Base-by-base conservation (phyloP, 2,329 filamentous ascomycete genomes). In the Epichloe gansuensis region DNA sequence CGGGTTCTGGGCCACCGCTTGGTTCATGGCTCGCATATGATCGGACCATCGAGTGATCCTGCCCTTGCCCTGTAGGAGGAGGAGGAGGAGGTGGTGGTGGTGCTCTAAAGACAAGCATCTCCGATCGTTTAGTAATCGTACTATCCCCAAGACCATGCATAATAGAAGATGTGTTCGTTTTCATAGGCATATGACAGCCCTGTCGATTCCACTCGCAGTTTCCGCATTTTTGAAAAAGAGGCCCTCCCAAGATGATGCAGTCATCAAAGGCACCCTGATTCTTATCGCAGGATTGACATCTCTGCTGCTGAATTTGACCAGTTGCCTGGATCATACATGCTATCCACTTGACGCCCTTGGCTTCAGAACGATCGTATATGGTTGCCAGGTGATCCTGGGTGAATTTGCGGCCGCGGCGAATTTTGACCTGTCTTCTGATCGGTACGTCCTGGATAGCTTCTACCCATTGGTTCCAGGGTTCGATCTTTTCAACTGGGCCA, bases 121-220 rank as follows among this genome's bases (percentile, higher is more conserved):
- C 49, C 38, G 11, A n/a, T 21, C 12, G 27, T 3, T 8, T 43
- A 17, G 5, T n/a, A 17, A 27, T 40, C 21, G 42, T 8, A 12
- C n/a, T 5, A 23, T 42, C 13, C 44, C n/a, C 13, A 27, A 36
- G 21, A 40, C 34, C 12, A 43, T 25, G 21, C 17, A 12, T 43
- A 8, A 13, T 43, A 7, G 47, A 17, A 12, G 47, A 27, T 13
- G n/a, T 49, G 2, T 31, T 34, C 15, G 23, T 51, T 17, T 15
- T 25, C 11, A 50, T 21, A 11, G 54, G 52, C 51, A 53, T 62
- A 43, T 67, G 65, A 43, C 69, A 71, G 17, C 63, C 63, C 50
- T 67, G 64, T 2, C 66, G 66, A 54, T 71, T 72, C 74, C 74
- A 77, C 56, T 75, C 71, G 55, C 74, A 77, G 55, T 76, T 77